Conservation (phyloP, 371 early-diverging fungal genomes). For the Entomophthora muscae region DNA sequence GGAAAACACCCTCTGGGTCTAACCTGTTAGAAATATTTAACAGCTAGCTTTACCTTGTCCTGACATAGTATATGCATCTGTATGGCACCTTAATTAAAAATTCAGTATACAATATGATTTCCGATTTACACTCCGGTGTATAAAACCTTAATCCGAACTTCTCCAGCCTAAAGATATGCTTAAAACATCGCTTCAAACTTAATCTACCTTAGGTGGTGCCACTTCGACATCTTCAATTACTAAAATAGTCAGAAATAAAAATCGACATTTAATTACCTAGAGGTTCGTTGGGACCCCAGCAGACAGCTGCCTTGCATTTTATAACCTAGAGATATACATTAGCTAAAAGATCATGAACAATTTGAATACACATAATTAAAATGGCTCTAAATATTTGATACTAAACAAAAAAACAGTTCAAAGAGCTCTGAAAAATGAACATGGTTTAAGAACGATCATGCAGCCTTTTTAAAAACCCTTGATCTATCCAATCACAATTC, state of each 20-base stretch:
- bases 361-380: too few species aligned
- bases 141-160: constrained; percentile 83
- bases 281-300: constrained; percentile 84
- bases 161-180: constrained; percentile 37
- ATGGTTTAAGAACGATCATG: too few species aligned
- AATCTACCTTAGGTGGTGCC: constrained; percentile 55
- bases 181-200: background rate
- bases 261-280: constrained; percentile 39
- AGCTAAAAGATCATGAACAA: too few species aligned
- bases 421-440: too few species aligned
- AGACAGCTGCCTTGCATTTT: constrained; percentile 88
- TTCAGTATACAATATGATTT: background rate
- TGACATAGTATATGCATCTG: constrained; percentile 84
- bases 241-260: constrained; percentile 13
- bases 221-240: constrained; percentile 83
- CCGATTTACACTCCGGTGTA: constrained; percentile 65
- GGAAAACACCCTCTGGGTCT: constrained; percentile 82
- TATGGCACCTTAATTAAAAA: constrained; percentile 44
- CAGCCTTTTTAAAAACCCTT: too few species aligned
- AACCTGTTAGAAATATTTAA: background rate
- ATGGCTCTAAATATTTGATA: too few species aligned
- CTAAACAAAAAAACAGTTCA: too few species aligned
- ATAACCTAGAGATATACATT: constrained; percentile 30
- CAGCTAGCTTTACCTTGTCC: constrained; percentile 40
- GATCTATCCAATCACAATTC: too few species aligned